Percentiles rank a stretch among this genome's conserved stretches.
Evolutionary conservation across 2,329 filamentous ascomycete species (phyloP).

Genomic region (Chalaropsis thielavioides): DNA sequence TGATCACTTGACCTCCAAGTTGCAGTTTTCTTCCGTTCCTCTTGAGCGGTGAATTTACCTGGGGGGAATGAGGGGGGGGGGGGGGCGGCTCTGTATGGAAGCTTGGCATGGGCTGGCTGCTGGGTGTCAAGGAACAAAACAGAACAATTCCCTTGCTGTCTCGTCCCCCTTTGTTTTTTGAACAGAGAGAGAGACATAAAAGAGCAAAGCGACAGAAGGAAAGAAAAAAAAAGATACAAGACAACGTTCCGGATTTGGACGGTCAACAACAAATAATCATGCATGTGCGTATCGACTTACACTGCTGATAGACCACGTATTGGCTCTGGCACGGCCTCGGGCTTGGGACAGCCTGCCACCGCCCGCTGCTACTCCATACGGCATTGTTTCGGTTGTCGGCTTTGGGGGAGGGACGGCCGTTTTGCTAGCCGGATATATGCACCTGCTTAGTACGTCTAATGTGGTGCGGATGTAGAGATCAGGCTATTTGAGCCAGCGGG

Average conservation of each 20-base stretch:
- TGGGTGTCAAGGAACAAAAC: neutral
- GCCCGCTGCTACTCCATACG: conserved; percentile 13
- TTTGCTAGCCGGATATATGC: neutral
- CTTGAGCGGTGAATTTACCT: conserved; percentile 1
- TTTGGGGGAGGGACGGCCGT: neutral
- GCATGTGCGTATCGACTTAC: conserved; percentile 7
- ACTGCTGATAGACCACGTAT: conserved; percentile 16
- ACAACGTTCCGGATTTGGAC: neutral
- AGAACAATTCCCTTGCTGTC: neutral
- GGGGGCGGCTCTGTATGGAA: neutral
- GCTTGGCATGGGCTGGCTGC: conserved; percentile 1
- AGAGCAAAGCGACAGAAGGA: conserved; percentile 5
- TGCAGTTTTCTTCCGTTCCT: neutral
- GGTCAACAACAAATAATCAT: neutral
- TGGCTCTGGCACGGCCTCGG: conserved; percentile 13
- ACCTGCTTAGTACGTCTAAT: neutral
- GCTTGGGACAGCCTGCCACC: conserved; percentile 11
- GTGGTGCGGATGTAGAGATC: neutral
- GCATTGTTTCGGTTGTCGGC: conserved; percentile 7
- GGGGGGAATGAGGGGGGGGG: neutral
- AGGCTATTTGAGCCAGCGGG: neutral
- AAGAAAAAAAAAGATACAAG: neutral
- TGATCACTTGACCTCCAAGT: conserved; percentile 12
- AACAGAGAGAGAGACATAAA: neutral
- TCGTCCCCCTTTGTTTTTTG: too few species aligned